Percentiles rank a stretch among this genome's conserved stretches.
These are phyloP conservation scores for Russula sp. DNA, from an alignment of 768 basidiomycete genomes.

Conservation along the genomic window DNA sequence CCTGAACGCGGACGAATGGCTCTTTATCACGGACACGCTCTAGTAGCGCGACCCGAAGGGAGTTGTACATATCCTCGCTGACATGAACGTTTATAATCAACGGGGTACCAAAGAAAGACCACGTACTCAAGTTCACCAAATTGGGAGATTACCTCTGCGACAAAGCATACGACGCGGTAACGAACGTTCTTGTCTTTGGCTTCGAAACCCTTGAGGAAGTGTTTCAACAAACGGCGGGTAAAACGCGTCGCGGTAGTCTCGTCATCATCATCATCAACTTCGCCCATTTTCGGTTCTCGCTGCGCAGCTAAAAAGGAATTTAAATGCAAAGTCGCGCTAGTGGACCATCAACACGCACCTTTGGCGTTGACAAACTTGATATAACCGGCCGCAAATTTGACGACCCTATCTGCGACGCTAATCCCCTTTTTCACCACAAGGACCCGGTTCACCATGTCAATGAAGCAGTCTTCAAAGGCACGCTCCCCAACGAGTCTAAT, in stretches of 20 bases:
- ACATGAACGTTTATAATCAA: background rate
- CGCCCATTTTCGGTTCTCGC: conserved; percentile 33
- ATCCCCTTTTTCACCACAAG: conserved; percentile 80
- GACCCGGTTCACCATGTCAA: conserved; percentile 56
- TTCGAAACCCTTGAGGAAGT: conserved; percentile 70
- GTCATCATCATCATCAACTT: conserved; percentile 43
- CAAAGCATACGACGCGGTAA: conserved; percentile 72
- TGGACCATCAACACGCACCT: conserved; percentile 45
- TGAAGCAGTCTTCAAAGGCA: conserved; percentile 66
- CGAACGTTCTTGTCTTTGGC: conserved; percentile 88
- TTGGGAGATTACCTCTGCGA: conserved; percentile 74
- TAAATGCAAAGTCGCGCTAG: background rate
- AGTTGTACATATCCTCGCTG: conserved; percentile 74
- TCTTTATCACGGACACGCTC: conserved; percentile 82
- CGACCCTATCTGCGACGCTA: conserved; percentile 64
- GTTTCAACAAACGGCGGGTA: conserved; percentile 46
- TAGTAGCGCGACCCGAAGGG: conserved; percentile 60
- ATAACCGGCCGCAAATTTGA: conserved; percentile 83
- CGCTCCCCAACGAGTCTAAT: conserved; percentile 70
- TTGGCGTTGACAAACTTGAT: conserved; percentile 72
- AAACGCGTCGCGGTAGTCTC: conserved; percentile 52
- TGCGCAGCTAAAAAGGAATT: conserved; percentile 37
- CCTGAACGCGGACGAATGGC: conserved; percentile 68
- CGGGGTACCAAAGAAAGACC: background rate
- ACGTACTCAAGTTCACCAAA: conserved; percentile 86